phyloP scores from a whole-genome alignment of 371 early-diverging fungal genomes.

The Dichotomocladium elegans region DNA sequence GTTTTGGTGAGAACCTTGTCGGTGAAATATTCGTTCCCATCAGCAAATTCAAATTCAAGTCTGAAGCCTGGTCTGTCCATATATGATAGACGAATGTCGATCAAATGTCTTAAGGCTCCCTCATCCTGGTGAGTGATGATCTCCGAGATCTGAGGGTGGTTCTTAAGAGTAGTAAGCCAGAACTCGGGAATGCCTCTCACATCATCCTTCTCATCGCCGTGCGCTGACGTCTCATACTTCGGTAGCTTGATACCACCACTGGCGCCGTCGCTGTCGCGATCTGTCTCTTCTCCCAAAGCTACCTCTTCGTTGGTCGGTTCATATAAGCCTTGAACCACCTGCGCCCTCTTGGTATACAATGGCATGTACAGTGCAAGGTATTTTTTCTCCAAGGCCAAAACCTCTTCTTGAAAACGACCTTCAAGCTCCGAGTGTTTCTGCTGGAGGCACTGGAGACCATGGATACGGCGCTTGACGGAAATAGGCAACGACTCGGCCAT shows the following conservation, averaged over 20 bases:
- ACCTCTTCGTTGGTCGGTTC: constrained; percentile 92
- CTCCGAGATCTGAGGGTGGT: constrained; percentile 73
- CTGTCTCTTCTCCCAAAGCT: constrained; percentile 56
- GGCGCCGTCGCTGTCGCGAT: constrained; percentile 51
- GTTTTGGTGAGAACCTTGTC: constrained; percentile 87
- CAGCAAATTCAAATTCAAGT: constrained; percentile 86
- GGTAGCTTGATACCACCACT: constrained; percentile 16
- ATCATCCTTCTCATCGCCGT: constrained; percentile 30
- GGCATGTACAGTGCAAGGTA: constrained; percentile 81
- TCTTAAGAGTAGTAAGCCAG: constrained; percentile 92
- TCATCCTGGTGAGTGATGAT: constrained; percentile 89
- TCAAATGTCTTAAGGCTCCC: constrained; percentile 75
- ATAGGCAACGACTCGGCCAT: constrained; percentile 71
- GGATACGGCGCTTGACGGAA: constrained; percentile 76
- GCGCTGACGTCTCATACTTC: constrained; percentile 32
- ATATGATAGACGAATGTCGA: constrained; percentile 82
- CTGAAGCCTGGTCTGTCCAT: constrained; percentile 89
- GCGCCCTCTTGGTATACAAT: constrained; percentile 81
- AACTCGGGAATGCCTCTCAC: constrained; percentile 71
- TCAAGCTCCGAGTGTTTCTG: constrained; percentile 78
- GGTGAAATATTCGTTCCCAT: constrained; percentile 87
- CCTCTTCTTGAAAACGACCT: constrained; percentile 84
- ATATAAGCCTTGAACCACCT: constrained; percentile 67
- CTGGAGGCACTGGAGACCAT: constrained; percentile 82
- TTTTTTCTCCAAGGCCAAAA: constrained; percentile 92